phyloP scores from a whole-genome alignment of 331 rosid species.

The Saraca asoca region DNA sequence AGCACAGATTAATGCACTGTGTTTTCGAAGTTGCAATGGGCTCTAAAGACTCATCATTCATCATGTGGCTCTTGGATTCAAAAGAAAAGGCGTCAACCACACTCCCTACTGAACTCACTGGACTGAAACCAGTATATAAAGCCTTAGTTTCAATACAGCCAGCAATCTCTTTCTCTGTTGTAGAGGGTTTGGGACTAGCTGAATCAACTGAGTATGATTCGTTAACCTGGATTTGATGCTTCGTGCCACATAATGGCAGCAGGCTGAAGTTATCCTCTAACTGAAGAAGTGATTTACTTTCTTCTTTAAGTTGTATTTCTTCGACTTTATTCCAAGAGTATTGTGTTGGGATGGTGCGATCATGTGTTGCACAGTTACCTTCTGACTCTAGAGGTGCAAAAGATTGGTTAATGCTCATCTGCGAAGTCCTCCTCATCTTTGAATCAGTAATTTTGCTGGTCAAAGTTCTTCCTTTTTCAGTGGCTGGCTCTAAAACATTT shows the following conservation, averaged over 20 bases:
- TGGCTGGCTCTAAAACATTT: conserved; percentile 45
- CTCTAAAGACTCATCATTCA: conserved; percentile 50
- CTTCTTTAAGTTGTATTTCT: conserved; percentile 42
- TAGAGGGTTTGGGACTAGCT: conserved; percentile 47
- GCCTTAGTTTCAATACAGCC: conserved; percentile 53
- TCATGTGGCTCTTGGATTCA: conserved; percentile 46
- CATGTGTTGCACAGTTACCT: conserved; percentile 47
- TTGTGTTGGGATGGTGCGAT: conserved; percentile 47
- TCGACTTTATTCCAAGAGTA: conserved; percentile 59
- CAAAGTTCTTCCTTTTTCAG: conserved; percentile 49
- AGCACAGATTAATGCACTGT: conserved; percentile 49
- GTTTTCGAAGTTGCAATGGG: conserved; percentile 51
- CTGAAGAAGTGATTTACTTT: conserved; percentile 49
- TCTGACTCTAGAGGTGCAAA: conserved; percentile 57
- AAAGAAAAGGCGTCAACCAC: conserved; percentile 50
- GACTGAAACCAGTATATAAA: conserved; percentile 43
- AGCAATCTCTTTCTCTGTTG: conserved; percentile 40
- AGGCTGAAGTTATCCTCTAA: conserved; percentile 53
- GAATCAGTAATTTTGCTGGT: conserved; percentile 45
- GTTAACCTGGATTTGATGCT: conserved; percentile 47
- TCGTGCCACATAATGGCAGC: conserved; percentile 48
- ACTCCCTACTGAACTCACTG: conserved; percentile 45
- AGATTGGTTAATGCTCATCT: conserved; percentile 42
- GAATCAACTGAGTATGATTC: conserved; percentile 54
- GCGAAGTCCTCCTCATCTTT: conserved; percentile 33